phyloP scores from a whole-genome alignment of 1,284 basidiomycete genomes.

The Rhodotorula glutinis region DNA sequence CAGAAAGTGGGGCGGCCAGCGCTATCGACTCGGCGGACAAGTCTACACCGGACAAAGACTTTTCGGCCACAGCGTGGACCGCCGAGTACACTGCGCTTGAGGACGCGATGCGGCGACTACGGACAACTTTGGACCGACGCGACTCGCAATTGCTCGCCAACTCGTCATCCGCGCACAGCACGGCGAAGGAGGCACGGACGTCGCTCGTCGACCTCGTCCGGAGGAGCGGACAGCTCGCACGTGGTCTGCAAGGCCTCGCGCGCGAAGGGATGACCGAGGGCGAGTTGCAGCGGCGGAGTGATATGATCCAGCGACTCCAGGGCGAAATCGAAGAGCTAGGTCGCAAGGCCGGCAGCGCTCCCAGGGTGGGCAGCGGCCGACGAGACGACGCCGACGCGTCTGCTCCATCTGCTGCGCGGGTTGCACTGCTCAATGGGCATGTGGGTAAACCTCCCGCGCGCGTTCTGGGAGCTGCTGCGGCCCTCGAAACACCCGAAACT shows the following conservation, averaged over 20 bases:
- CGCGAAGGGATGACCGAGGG: constrained; percentile 37
- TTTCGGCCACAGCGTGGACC: constrained; percentile 74
- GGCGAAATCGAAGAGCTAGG: constrained; percentile 63
- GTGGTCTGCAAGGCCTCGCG: constrained; percentile 33
- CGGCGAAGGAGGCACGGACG: constrained; percentile 78
- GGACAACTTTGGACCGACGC: constrained; percentile 77
- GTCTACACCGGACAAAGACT: constrained; percentile 44
- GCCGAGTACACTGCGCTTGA: constrained; percentile 76
- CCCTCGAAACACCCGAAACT: constrained; percentile 78
- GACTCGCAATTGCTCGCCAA: constrained; percentile 73
- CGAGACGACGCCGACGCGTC: not conserved
- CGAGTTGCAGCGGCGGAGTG: constrained; percentile 66
- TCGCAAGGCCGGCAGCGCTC: constrained; percentile 18
- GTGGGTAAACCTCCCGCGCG: constrained; percentile 41
- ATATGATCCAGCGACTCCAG: constrained; percentile 74
- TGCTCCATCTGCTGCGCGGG: constrained; percentile 7
- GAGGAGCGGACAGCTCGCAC: constrained; percentile 53
- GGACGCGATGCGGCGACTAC: constrained; percentile 69
- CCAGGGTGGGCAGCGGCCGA: constrained; percentile 13
- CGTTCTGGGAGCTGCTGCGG: constrained; percentile 54
- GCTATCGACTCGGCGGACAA: constrained; percentile 32
- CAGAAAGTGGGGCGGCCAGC: constrained; percentile 11
- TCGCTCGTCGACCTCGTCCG: constrained; percentile 70
- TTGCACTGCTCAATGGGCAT: constrained; percentile 41
- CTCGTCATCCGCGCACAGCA: constrained; percentile 70